Evolutionary conservation across 202 grass and related monocot genomes (phyloP), one percentile per base, ranked within the genome.

Genomic region (Digitaria exilis): DNA sequence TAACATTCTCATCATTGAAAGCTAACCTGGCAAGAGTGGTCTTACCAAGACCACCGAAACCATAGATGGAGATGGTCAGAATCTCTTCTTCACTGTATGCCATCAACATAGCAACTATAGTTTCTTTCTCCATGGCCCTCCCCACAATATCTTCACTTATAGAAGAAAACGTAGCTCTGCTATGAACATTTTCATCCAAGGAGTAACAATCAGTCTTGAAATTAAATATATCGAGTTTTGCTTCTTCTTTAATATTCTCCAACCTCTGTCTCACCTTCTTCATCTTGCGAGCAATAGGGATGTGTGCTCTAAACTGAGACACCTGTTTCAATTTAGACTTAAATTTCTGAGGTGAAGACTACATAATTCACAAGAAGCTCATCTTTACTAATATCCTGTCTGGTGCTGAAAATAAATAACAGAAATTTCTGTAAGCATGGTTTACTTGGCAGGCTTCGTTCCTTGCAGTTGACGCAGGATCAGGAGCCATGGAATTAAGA

Each of bases 1-100:
- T n/a, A 39, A 76, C 58, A 44, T 21, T 39, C 2, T 73, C 51
- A 26, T 83, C 67, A 50, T 84, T 76, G 61, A 49, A 84, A n/a
- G 34, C 70, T 46, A 75, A 45, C 28, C 73, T 51, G 16, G 57
- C 81, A 54, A 84, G 70, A 42, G 81, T 76, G 5, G 81, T 84
- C 81, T 84, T 84, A 48, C 81, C 81, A 24, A 76, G 18, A 24
- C 81, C 81, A 26, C 70, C 70, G 48, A 76, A 35, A 21, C 69
- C 81, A 32, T 64, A n/a, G 19, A 76, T 76, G 22, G 56, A 29
- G 26, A 76, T 26, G 6, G 75, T 45, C 29, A 21, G 9, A 29
- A 69, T 69, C 29, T 51, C 41, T 45, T 48, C 77, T 49, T 45
- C 13, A 21, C 43, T 69, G 1, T 28, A 29, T 12, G 42, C 42